These are phyloP conservation scores for Fusarium equiseti DNA, from an alignment of 2,329 filamentous ascomycete species.

Conservation along the genomic window DNA sequence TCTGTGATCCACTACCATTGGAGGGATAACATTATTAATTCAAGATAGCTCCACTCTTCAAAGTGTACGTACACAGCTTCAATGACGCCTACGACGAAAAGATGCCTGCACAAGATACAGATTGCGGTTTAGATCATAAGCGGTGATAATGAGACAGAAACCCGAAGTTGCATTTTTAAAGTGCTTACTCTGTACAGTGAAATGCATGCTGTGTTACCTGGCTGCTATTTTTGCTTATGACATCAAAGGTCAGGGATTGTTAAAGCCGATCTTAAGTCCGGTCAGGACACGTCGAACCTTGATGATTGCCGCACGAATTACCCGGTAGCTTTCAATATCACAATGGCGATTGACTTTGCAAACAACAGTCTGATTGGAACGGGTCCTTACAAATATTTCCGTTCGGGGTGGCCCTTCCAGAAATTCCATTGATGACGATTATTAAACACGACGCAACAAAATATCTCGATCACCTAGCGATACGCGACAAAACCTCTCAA, in stretches of 20 bases:
- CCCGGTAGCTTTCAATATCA: neutral
- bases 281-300: conserved; percentile 1
- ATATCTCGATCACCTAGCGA: neutral
- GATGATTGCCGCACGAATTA: neutral
- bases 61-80: conserved; percentile 4
- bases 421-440: neutral
- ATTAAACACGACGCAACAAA: neutral
- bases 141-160: neutral
- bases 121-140: neutral
- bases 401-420: neutral
- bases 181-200: conserved; percentile 16
- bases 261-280: conserved; percentile 33
- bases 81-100: conserved; percentile 19
- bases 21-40: conserved; percentile 27
- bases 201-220: neutral
- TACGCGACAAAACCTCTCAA: neutral
- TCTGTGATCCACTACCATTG: neutral
- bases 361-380: neutral
- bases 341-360: neutral
- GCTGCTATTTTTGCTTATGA: neutral
- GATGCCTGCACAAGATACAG: neutral
- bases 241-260: neutral
- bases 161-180: neutral
- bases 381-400: neutral
- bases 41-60: conserved; percentile 9